Evolutionary conservation across 1,139 yeast species (phyloP).

Genomic region (Geotrichum phurueaensis): DNA sequence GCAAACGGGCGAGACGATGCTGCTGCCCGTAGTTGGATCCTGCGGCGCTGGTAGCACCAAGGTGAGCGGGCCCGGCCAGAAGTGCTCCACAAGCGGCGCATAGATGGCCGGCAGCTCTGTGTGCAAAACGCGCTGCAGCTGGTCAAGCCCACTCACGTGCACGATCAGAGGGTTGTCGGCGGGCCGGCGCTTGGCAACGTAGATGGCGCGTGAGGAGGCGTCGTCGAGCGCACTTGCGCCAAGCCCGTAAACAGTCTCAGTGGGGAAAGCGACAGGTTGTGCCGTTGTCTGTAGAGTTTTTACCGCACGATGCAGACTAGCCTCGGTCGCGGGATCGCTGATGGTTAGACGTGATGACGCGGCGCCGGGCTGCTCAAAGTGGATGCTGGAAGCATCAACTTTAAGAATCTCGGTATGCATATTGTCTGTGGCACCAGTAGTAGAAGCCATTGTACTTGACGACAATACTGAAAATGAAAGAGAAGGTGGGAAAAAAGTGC

Average conservation of each 20-base stretch:
- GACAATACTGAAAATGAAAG: background rate
- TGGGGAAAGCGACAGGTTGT: constrained; percentile 83
- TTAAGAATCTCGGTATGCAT: constrained; percentile 40
- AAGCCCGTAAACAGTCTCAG: constrained; percentile 94
- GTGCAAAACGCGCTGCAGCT: constrained; percentile 55
- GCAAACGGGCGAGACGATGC: constrained; percentile 62
- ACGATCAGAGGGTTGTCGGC: constrained; percentile 91
- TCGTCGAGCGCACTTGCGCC: constrained; percentile 83
- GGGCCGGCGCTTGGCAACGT: constrained; percentile 85
- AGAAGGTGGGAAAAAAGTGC: background rate
- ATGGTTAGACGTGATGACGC: constrained; percentile 16
- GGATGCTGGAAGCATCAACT: constrained; percentile 43
- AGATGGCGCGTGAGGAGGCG: constrained; percentile 67
- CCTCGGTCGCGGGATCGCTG: constrained; percentile 9
- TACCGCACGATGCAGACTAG: constrained; percentile 54
- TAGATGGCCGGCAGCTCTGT: constrained; percentile 62
- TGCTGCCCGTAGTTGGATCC: constrained; percentile 25
- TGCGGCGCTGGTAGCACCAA: constrained; percentile 63
- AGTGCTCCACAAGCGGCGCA: constrained; percentile 51
- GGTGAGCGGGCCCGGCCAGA: constrained; percentile 97
- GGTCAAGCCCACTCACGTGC: constrained; percentile 74
- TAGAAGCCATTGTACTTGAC: background rate
- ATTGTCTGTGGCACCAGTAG: background rate
- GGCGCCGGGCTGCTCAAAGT: constrained; percentile 33
- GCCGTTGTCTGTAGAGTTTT: constrained; percentile 45